Base-by-base conservation (phyloP, 2,329 filamentous ascomycete species). In the Curvularia sp. region DNA sequence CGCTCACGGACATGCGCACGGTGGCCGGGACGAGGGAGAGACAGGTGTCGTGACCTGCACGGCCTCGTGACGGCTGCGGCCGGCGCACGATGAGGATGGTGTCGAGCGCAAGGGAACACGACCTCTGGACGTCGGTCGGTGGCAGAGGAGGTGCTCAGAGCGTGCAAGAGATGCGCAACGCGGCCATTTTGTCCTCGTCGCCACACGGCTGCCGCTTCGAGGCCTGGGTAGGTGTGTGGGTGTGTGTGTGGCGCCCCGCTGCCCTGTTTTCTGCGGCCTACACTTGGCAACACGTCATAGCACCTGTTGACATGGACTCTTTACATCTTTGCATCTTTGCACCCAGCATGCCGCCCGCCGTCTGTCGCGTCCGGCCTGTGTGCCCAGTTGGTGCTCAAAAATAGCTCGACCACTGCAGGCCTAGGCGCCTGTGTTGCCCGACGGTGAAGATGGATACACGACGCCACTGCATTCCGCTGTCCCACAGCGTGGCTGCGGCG, bases 101-200 rank as follows among this genome's bases (percentile, higher is more conserved):
- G 70, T 70, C 70, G 67, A 67, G 72, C 74, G 74, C 75, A 78
- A 77, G 75, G 75, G 74, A 75, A 70, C 73, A 73, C 70, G 60
- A 63, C 71, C 74, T 74, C 71, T 70, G 66, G 57, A 61, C 54
- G 69, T 59, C 63, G 66, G 69, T 67, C 62, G 69, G 39, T 59
- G 64, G 70, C 68, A 76, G 72, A 77, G 73, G 73, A 74, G 60
- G 69, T 74, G 74, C 67, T 72, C 74, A 67, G 62, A 43, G 51
- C 46, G 56, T 23, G 43, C 15, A 56, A 53, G 60, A 67, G 57
- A 66, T 66, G 74, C 65, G 64, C 65, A 59, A 46, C 49, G 66
- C 53, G 30, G 60, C 59, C 45, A 55, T 75, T 77, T 75, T 77
- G 74, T 76, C 73, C 53, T 59, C 60, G 15, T 55, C 55, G 62